Evolutionary conservation across 805 yeast genomes (phyloP), one percentile per base, ranked within the genome.

Genomic region (Starmerella khaoyaiensis): DNA sequence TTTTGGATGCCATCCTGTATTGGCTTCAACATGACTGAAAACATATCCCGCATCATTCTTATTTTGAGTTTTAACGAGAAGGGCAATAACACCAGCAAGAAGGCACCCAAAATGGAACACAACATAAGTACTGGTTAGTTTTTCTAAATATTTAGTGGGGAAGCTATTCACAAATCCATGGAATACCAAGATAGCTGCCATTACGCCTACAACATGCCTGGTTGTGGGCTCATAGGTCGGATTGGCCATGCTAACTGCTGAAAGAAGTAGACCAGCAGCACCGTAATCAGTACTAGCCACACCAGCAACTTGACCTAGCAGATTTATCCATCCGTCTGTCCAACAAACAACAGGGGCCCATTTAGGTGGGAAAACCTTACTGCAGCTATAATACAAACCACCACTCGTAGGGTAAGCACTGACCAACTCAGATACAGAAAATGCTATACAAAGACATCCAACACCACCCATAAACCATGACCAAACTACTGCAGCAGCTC

Each of bases 321-420:
- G 57, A 35, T 71, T 68, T 41, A 72, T 58, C 55, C 76, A 65
- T 21, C 71, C 71, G 41, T 65, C 77, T 33, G 72, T 63, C 61
- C 76, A 61, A 55, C 72, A 70, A 37, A 69, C 55, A 11, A 69
- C 42, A 1, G 76, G 72, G 8, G 69, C 72, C 50, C 67, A 58
- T 27, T 64, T 61, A 15, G 31, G 30, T 9, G 55, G 53, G 28
- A 49, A 44, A 5, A 51, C 42, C 31, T 39, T 41, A 16, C 51
- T 38, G 37, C 55, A 51, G 21, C 82, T 79, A 48, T 76, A 74
- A 53, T 75, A 79, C 28, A 78, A 59, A 10, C 86, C 86, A 36
- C 86, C 86, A 17, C 79, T 70, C 1, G 86, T 78, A 21, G 87
- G 86, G 45, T 76, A 69, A 1, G 83, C 71, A 25, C 76, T 67